A percentile compares a stretch with the other conserved stretches of the same genome.
phyloP scores from a whole-genome alignment of 2,329 filamentous ascomycete genomes.

The Stemphylium lycopersici region DNA sequence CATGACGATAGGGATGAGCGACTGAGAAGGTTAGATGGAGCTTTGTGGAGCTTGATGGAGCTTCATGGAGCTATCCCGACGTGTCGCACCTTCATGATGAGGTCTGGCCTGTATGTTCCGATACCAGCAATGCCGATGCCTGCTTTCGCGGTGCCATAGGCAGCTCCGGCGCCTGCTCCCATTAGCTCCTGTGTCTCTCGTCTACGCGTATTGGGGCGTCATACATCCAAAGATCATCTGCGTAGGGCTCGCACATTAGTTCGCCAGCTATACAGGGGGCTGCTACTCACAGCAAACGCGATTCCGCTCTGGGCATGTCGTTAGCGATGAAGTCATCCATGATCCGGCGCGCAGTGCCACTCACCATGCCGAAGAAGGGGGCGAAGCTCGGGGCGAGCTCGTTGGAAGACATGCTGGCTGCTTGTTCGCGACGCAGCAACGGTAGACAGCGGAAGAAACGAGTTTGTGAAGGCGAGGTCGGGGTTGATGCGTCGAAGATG shows the following conservation, averaged over 20 bases:
- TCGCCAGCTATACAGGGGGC: slow-evolving; percentile 12
- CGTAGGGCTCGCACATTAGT: slow-evolving; percentile 29
- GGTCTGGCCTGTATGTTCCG: slow-evolving; percentile 81
- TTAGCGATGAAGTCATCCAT: slow-evolving; percentile 46
- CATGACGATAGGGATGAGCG: slow-evolving; percentile 91
- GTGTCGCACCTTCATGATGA: slow-evolving; percentile 81
- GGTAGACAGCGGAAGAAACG: slow-evolving; percentile 1
- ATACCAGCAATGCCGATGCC: slow-evolving; percentile 87
- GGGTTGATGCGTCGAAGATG: slow-evolving; percentile 13
- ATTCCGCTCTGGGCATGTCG: slow-evolving; percentile 68
- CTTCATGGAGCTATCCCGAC: background rate
- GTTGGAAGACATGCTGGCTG: slow-evolving; percentile 30
- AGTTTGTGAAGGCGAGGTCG: slow-evolving; percentile 1
- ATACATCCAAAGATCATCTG: slow-evolving; percentile 83
- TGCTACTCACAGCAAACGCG: slow-evolving; percentile 64
- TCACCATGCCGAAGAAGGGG: slow-evolving; percentile 87
- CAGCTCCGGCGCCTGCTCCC: slow-evolving; percentile 69
- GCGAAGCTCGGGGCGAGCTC: slow-evolving; percentile 73
- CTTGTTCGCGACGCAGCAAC: background rate
- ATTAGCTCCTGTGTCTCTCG: slow-evolving; percentile 25
- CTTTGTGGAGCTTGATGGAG: slow-evolving; percentile 10
- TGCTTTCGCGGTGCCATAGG: slow-evolving; percentile 86
- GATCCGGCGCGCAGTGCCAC: slow-evolving; percentile 38
- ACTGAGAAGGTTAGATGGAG: slow-evolving; percentile 58
- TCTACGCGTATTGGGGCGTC: slow-evolving; percentile 36